These are phyloP conservation scores for Psidium friedrichsthalianum DNA, from an alignment of 345 rosid species.

Conservation along the genomic window DNA sequence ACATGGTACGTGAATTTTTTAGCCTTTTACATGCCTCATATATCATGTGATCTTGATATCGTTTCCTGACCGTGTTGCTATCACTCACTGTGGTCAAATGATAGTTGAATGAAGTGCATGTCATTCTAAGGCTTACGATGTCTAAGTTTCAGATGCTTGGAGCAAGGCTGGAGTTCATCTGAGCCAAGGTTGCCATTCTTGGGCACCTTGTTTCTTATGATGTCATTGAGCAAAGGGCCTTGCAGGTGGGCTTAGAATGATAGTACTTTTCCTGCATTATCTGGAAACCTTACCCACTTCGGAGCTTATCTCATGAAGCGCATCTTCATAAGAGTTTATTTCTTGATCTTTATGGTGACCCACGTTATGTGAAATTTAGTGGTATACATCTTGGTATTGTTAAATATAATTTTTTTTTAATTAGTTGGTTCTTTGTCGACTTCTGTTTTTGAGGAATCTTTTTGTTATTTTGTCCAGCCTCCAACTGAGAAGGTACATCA, in stretches of 20 bases:
- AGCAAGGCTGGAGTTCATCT: slow-evolving; percentile 68
- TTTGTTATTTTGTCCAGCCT: slow-evolving; percentile 54
- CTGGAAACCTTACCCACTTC: slow-evolving; percentile 39
- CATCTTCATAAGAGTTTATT: slow-evolving; percentile 46
- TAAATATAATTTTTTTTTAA: neutral
- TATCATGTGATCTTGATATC: slow-evolving; percentile 8
- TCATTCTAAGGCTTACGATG: slow-evolving; percentile 96
- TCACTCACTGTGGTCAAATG: slow-evolving; percentile 30
- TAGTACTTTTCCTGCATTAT: slow-evolving; percentile 38
- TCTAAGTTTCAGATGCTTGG: slow-evolving; percentile 99
- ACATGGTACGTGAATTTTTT: slow-evolving; percentile 52
- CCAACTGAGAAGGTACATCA: slow-evolving; percentile 86
- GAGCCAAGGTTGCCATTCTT: slow-evolving; percentile 52
- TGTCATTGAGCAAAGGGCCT: slow-evolving; percentile 85
- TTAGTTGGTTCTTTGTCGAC: neutral
- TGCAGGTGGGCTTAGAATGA: slow-evolving; percentile 98
- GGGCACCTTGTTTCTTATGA: slow-evolving; percentile 91
- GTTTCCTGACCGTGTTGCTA: slow-evolving; percentile 33
- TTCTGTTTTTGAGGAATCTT: slow-evolving; percentile 13
- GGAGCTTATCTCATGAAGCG: slow-evolving; percentile 45
- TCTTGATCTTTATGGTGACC: slow-evolving; percentile 53
- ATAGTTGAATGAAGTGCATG: slow-evolving; percentile 67
- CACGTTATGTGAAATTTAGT: slow-evolving; percentile 32
- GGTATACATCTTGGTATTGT: neutral
- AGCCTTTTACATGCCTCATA: slow-evolving; percentile 1